Evolutionary conservation across 2,329 filamentous ascomycete species (phyloP), one percentile per base, ranked within the genome.

Genomic region (Trichoderma sp.): DNA sequence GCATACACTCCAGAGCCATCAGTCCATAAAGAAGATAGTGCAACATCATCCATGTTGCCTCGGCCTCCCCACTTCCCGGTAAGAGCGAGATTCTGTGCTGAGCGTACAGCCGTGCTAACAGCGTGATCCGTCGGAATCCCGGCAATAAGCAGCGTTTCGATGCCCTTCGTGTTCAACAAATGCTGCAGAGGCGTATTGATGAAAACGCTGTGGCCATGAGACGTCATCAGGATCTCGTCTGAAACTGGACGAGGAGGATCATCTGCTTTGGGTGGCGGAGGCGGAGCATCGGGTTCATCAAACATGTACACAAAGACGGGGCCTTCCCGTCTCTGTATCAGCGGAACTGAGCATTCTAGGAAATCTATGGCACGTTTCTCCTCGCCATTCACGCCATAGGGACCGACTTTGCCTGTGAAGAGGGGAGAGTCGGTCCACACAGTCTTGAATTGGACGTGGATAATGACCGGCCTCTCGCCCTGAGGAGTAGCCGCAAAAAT

Each of bases 61-160:
- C n/a, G 66, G 1, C 72, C 72, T 26, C 73, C 73, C 73, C 72
- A 74, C 59, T 70, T 72, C 17, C 73, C 72, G 6, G 65, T 61
- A 9, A 72, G 58, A 11, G 73, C 73, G 0, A 74, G 47, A 53
- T 74, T 72, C 30, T 72, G 55, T 13, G 73, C 72, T 43, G 68
- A 72, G n/a, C 72, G 65, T 7, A 73, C 70, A 12, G 72, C 63
- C 15, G 70, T 74, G 58, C 70, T 74, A n/a, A 74, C 63, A 4
- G 72, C 58, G n/a, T 57, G 39, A n/a, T 72, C 73, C 12, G 69
- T 68, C 5, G 72, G 20, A 23, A 73, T 67, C 6, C 73, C 73
- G 5, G 72, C 70, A 50, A 73, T 55, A 6, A 72, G 53, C 8
- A 73, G 70, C 15, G 73, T 74, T 64, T 72, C 73, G 11, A 74